Percentiles rank a stretch among this genome's conserved stretches.
phyloP scores from a whole-genome alignment of 345 rosid genomes.

The Ceriops tagal region DNA sequence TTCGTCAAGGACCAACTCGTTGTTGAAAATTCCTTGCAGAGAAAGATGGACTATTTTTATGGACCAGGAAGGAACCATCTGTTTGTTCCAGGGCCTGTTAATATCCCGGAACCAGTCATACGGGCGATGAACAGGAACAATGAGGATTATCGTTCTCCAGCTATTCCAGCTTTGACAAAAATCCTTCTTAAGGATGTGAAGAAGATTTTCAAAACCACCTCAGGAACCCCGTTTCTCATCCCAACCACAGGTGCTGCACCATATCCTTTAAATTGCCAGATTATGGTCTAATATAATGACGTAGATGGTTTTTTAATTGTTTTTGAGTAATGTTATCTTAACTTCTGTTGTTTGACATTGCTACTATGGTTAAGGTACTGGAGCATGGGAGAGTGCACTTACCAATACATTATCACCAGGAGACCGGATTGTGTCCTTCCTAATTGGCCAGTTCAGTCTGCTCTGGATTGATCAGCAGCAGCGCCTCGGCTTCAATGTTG shows the following conservation, averaged over 20 bases:
- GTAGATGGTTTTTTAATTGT: background rate
- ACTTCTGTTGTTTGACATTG: conserved; percentile 3
- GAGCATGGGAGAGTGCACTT: conserved; percentile 99
- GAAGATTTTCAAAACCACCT: conserved; percentile 87
- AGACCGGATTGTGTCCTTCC: conserved; percentile 80
- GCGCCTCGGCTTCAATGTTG: conserved; percentile 89
- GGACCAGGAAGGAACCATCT: conserved; percentile 97
- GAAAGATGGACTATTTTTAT: conserved; percentile 72
- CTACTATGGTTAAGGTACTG: conserved; percentile 54
- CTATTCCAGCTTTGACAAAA: conserved; percentile 86
- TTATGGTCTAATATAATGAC: no score
- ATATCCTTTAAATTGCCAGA: no score
- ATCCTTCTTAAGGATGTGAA: conserved; percentile 81
- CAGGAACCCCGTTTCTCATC: conserved; percentile 82
- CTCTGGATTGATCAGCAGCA: conserved; percentile 99
- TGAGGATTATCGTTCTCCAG: conserved; percentile 98
- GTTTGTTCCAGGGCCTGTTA: conserved; percentile 98
- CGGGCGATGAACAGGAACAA: conserved; percentile 99
- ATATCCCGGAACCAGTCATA: conserved; percentile 87
- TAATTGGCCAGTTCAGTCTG: conserved; percentile 94
- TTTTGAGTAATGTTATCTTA: background rate
- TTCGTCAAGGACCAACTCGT: conserved; percentile 2
- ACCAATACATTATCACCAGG: conserved; percentile 97
- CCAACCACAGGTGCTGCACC: conserved; percentile 71
- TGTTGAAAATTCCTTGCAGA: conserved; percentile 1